Evolutionary conservation across 83 land plant species (phyloP).

Genomic region (Thuja plicata): DNA sequence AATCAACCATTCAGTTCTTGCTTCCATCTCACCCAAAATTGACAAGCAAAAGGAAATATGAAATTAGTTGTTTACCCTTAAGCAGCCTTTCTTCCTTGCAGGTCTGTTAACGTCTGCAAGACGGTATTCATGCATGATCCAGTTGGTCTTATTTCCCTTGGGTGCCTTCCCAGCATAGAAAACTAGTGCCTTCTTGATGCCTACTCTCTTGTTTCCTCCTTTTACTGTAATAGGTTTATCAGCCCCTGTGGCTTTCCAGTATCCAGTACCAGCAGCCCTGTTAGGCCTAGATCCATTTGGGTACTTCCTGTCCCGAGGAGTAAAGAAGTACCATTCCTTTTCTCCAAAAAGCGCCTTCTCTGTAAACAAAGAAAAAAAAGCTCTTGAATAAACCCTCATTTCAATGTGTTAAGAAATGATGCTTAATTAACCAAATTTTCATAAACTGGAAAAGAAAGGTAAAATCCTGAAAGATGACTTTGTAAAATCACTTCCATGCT

Average conservation of each 20-base stretch:
- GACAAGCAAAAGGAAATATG: background rate
- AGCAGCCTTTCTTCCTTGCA: slow-evolving; percentile 17
- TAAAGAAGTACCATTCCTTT: slow-evolving; percentile 18
- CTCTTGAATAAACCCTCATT: background rate
- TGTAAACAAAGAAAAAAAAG: background rate
- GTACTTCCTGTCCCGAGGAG: slow-evolving; percentile 17
- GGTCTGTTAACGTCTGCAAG: background rate
- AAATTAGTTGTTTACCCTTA: slow-evolving; percentile 2
- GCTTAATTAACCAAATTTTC: background rate
- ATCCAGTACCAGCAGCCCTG: slow-evolving; percentile 15
- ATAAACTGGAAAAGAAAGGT: background rate
- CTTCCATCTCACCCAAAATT: background rate
- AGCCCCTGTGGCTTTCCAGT: slow-evolving; percentile 18
- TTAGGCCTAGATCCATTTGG: slow-evolving; percentile 19
- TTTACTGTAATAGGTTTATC: slow-evolving; percentile 9
- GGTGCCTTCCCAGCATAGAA: slow-evolving; percentile 20
- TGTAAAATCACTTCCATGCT: too few relatives aligned
- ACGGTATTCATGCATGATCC: slow-evolving; percentile 22
- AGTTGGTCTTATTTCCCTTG: slow-evolving; percentile 12
- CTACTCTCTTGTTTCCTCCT: slow-evolving; percentile 18
- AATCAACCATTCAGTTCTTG: background rate
- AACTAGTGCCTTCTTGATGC: slow-evolving; percentile 17
- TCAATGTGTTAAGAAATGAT: background rate
- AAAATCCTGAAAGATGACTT: too few relatives aligned
- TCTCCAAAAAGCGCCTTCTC: slow-evolving; percentile 16